These are phyloP conservation scores for Candida pseudofarinosa DNA, from an alignment of 805 yeast species.

Conservation along the genomic window DNA sequence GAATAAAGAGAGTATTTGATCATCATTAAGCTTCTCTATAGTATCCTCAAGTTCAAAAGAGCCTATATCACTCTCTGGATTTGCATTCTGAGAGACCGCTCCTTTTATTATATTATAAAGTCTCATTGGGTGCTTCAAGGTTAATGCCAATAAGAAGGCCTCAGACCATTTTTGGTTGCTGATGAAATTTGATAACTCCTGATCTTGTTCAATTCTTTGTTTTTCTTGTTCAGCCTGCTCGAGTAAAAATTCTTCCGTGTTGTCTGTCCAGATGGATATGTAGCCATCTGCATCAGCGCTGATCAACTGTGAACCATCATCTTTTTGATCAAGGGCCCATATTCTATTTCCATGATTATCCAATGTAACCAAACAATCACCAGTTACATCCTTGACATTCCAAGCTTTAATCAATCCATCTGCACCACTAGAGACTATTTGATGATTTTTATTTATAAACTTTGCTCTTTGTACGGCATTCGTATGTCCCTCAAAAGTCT, in stretches of 20 bases:
- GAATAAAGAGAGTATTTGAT: conserved; percentile 58
- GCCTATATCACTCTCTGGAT: conserved; percentile 50
- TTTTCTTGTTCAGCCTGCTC: conserved; percentile 46
- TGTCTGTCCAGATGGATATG: conserved; percentile 83
- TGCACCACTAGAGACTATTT: conserved; percentile 79
- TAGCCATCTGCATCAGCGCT: conserved; percentile 96
- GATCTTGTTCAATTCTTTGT: conserved; percentile 78
- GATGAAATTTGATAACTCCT: conserved; percentile 72
- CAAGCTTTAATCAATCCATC: conserved; percentile 87
- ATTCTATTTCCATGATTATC: conserved; percentile 92
- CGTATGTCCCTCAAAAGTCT: conserved; percentile 91
- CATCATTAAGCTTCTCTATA: conserved; percentile 52
- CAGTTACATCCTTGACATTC: conserved; percentile 59
- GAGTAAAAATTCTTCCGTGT: conserved; percentile 67
- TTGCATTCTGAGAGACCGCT: conserved; percentile 49
- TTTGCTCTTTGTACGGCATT: conserved; percentile 84
- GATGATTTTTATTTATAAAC: conserved; percentile 64
- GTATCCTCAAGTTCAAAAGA: conserved; percentile 59
- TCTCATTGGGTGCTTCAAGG: conserved; percentile 87
- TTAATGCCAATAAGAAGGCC: conserved; percentile 82
- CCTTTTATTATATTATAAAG: conserved; percentile 71
- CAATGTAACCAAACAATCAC: conserved; percentile 77
- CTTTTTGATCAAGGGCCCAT: conserved; percentile 76
- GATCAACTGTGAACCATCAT: conserved; percentile 66
- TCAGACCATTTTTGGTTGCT: conserved; percentile 75